Percentiles rank a stretch among this genome's conserved stretches.
These are phyloP conservation scores for Melanomma pulvis-pyrius DNA, from an alignment of 495 filamentous ascomycete species.

Conservation along the genomic window DNA sequence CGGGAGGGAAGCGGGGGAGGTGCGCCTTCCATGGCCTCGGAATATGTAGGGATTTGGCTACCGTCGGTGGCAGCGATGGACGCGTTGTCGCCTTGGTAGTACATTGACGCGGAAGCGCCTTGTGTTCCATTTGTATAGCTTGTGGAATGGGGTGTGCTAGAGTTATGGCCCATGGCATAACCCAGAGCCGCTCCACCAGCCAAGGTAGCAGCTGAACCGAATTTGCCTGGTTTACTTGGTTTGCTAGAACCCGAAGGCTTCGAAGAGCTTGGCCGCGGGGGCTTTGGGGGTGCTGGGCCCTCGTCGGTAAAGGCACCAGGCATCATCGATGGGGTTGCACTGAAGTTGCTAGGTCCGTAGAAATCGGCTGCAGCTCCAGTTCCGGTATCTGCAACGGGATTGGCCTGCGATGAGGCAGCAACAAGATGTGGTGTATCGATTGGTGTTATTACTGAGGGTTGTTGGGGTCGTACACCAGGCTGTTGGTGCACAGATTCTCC, in stretches of 20 bases:
- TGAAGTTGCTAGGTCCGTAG: conserved; percentile 29
- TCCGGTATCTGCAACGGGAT: conserved; percentile 47
- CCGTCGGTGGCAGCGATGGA: conserved; percentile 27
- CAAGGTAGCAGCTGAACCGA: conserved; percentile 30
- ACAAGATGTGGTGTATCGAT: conserved; percentile 49
- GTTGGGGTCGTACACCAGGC: conserved; percentile 59
- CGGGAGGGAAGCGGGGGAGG: conserved; percentile 35
- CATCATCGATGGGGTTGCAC: conserved; percentile 15
- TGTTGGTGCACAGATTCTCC: conserved; percentile 64
- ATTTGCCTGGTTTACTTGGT: conserved; percentile 30
- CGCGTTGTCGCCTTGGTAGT: conserved; percentile 29
- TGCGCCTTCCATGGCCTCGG: conserved; percentile 10
- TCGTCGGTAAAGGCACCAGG: conserved; percentile 33
- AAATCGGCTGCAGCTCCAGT: conserved; percentile 48
- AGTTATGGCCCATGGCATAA: conserved; percentile 37
- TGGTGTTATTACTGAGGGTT: conserved; percentile 55
- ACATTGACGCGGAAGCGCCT: conserved; percentile 24
- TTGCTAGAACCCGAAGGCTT: conserved; percentile 19
- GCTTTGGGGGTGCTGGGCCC: conserved; percentile 22
- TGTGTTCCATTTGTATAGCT: conserved; percentile 24
- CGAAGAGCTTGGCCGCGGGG: conserved; percentile 28
- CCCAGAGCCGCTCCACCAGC: conserved; percentile 40
- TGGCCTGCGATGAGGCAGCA: conserved; percentile 35
- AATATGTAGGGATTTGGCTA: conserved; percentile 27
- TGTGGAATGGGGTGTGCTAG: conserved; percentile 9